Percentiles rank a stretch among this genome's conserved stretches.
phyloP scores from a whole-genome alignment of 2,329 filamentous ascomycete genomes.

The Aspergillus caelatus region DNA sequence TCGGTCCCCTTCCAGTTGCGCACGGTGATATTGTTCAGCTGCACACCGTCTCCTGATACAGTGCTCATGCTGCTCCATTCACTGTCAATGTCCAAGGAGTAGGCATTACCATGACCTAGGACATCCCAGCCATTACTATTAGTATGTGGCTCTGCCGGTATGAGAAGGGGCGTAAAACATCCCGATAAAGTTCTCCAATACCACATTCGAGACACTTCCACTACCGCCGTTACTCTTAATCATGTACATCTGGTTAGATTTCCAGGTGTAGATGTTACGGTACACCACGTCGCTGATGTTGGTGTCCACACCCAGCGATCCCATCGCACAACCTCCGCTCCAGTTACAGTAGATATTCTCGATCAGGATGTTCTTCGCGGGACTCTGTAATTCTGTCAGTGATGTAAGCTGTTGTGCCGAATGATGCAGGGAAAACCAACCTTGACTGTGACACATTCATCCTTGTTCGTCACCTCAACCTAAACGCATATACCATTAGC shows the following conservation, averaged over 20 bases:
- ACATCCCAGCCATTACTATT: not conserved
- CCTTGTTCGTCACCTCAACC: slow-evolving; percentile 64
- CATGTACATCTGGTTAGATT: slow-evolving; percentile 66
- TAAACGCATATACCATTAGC: slow-evolving; percentile 9
- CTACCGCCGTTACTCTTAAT: slow-evolving; percentile 63
- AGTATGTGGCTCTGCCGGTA: not conserved
- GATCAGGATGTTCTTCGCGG: slow-evolving; percentile 57
- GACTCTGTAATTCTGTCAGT: slow-evolving; percentile 36
- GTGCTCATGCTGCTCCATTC: slow-evolving; percentile 52
- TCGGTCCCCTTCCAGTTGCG: slow-evolving; percentile 59
- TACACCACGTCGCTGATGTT: slow-evolving; percentile 58
- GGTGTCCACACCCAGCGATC: slow-evolving; percentile 54
- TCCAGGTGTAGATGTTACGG: slow-evolving; percentile 60
- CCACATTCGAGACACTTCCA: slow-evolving; percentile 54
- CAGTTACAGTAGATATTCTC: slow-evolving; percentile 66
- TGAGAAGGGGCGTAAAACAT: not conserved
- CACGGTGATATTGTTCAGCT: slow-evolving; percentile 56
- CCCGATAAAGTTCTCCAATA: slow-evolving; percentile 60
- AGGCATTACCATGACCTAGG: slow-evolving; percentile 59
- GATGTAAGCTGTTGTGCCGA: not conserved
- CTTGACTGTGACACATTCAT: slow-evolving; percentile 63
- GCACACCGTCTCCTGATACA: slow-evolving; percentile 53
- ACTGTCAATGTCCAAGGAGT: slow-evolving; percentile 59
- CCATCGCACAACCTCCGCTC: slow-evolving; percentile 63
- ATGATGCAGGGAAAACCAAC: slow-evolving; percentile 18